Evolutionary conservation across 2,329 filamentous ascomycete genomes (phyloP), one percentile per base, ranked within the genome.

Genomic region (Clonostachys rosea): DNA sequence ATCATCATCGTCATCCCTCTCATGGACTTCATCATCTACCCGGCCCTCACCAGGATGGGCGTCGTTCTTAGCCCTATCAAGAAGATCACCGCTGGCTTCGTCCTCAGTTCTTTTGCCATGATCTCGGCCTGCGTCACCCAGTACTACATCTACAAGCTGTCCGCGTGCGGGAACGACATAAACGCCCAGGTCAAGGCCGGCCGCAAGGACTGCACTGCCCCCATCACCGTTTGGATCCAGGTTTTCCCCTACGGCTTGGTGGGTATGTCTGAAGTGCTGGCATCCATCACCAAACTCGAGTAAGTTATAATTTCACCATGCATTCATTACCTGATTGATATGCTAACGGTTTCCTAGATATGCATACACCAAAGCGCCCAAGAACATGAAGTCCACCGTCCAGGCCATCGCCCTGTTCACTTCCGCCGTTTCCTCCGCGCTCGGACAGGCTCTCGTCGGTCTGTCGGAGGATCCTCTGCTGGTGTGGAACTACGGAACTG

Each of bases 351-450:
- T 10, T 10, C 8, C 3, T 10, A 30, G 24, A 30, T 30, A 89
- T 53, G 87, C 87, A 34, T 91, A 83, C 70, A 84, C 83, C 62
- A 89, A 89, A 67, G 86, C 86, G 0, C 87, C 87, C 24, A 81
- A 78, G 58, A 90, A 89, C 70, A 91, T 91, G 87, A 84, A 86
- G 53, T 87, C 83, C 2, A 74, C 91, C n/a, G 85, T 91, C 56
- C 75, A 79, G 64, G 78, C 80, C 17, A 72, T 90, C 56, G 83
- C 83, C 59, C 74, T 89, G 36, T 84, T 87, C 70, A 89, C 81
- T 75, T 83, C 74, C 33, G 86, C 86, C 48, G 74, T 91, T 54
- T 81, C 83, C 2, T 74, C 83, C 30, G 86, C 86, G 34, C 68
- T 91, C 44, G 84, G 83, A n/a, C 81, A 89, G 68, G 84, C 83